Base-by-base conservation (phyloP, 2,329 filamentous ascomycete species). In the Teratosphaeria pseudoeucalypti region DNA sequence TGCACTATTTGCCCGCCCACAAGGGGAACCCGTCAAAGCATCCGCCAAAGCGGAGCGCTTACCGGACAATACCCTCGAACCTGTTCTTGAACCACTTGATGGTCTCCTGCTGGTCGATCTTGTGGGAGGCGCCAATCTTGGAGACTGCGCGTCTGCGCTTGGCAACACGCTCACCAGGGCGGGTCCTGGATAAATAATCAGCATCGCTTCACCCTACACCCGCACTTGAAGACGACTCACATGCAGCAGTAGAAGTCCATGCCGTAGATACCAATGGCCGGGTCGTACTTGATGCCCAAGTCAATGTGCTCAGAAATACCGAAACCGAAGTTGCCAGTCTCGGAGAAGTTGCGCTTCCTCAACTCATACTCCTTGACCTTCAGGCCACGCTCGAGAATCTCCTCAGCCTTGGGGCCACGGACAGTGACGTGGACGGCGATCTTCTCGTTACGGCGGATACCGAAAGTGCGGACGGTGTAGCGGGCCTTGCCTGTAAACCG, bases 201-300 rank as follows among this genome's bases (percentile, higher is more conserved):
- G 72, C 56, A 63, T 61, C 26, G 6, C 12, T 53, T 32, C 39
- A 32, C 1, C 6, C 34, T 39, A 43, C 2, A 32, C 27, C 29
- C 19, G 27, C 37, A 57, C 32, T 56, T 6, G 29, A 58, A 60
- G 32, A 34, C 29, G 54, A 82, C 83, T 79, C 73, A 85, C 94
- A 99, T 99, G 90, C 92, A 97, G 89, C 88, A 92, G 89, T 96
- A 99, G 83, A 99, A 99, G 83, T 99, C 94, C 94, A 99, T 99
- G 79, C 94, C 92, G 85, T 96, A 96, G 79, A 96, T 96, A 87
- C 92, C 92, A 73, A 96, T 96, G 67, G 85, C 88, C 68, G 92
- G 92, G 83, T 96, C 92, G 84, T 96, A 96, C 88, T 99, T 99
- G 90, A 99, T 99, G 76, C 94, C 94, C 75, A 99, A 85, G 86